These are phyloP conservation scores for Lactifluus subvellereus DNA, from an alignment of 768 basidiomycete species.

Conservation along the genomic window DNA sequence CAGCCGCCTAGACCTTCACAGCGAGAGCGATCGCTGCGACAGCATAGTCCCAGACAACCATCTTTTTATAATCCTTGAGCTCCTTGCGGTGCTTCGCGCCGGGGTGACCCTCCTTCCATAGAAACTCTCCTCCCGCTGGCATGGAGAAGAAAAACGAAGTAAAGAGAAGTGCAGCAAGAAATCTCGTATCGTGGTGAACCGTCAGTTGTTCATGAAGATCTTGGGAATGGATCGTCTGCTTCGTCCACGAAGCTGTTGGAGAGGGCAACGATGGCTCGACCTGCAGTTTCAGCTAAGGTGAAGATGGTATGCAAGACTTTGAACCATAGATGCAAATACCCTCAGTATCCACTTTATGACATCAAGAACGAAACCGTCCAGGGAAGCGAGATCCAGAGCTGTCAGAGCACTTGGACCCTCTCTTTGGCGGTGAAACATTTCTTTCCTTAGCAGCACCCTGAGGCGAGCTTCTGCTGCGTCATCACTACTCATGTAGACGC, in stretches of 20 bases:
- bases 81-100: neutral
- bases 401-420: neutral
- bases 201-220: conserved; percentile 22
- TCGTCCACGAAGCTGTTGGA: neutral
- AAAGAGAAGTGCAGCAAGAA: conserved; percentile 20
- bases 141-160: conserved; percentile 9
- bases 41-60: conserved; percentile 21
- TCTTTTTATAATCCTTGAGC: neutral
- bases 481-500: neutral
- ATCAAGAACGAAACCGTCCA: conserved; percentile 2
- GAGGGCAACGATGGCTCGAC: conserved; percentile 14
- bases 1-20: conserved; percentile 19
- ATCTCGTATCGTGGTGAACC: conserved; percentile 18
- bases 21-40: conserved; percentile 21
- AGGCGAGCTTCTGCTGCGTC: conserved; percentile 16
- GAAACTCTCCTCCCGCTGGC: neutral
- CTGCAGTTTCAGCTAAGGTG: neutral
- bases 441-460: conserved; percentile 4
- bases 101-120: neutral
- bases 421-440: neutral
- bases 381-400: neutral
- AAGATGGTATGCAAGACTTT: neutral
- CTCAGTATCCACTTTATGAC: conserved; percentile 21
- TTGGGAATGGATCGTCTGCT: neutral
- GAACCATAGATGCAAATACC: neutral